Base-by-base conservation (phyloP, 2,329 filamentous ascomycete genomes). In the Aspergillus fijiensis region DNA sequence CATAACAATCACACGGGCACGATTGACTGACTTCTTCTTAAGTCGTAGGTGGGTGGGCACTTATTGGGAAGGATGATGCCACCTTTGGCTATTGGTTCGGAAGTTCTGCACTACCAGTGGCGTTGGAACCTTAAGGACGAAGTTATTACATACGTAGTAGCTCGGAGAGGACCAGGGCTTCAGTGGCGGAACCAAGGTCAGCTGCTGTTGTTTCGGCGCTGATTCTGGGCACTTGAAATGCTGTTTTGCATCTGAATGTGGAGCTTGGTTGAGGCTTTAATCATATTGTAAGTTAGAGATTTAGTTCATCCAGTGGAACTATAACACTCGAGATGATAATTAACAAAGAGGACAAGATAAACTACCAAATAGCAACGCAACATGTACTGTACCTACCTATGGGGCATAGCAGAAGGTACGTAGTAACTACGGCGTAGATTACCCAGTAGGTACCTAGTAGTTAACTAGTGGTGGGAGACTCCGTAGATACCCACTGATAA, bases 41-140 rank as follows among this genome's bases (percentile, higher is more conserved):
- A 19, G 19, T 19, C 19, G 27, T 29, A 7, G 27, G 27, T 29
- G 39, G 33, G 5, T 45, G 23, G 3, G 23, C 5, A n/a, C 16
- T n/a, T 7, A 45, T 19, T 45, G 16, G 27, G 16, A 19, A 45
- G 39, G 39, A n/a, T 16, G 39, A 9, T 19, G 39, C 39, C 6
- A 45, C 39, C 14, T 16, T 9, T 45, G 14, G 39, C 39, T 33
- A 29, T 6, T 59, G 57, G 51, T n/a, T 45, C 57, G 52, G 57
- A 42, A 35, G 21, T 54, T 29, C 14, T 54, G 49, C 42, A 45
- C 53, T 25, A 19, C 19, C 19, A 49, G 53, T 55, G 53, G 53
- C 53, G 45, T 35, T 16, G 53, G 48, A 55, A 55, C 53, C 53
- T 55, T 35, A 55, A 55, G 31, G 42, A 31, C 7, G 53, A 55